Conservation (phyloP, 371 early-diverging fungal genomes). For the Mucor mucedo region DNA sequence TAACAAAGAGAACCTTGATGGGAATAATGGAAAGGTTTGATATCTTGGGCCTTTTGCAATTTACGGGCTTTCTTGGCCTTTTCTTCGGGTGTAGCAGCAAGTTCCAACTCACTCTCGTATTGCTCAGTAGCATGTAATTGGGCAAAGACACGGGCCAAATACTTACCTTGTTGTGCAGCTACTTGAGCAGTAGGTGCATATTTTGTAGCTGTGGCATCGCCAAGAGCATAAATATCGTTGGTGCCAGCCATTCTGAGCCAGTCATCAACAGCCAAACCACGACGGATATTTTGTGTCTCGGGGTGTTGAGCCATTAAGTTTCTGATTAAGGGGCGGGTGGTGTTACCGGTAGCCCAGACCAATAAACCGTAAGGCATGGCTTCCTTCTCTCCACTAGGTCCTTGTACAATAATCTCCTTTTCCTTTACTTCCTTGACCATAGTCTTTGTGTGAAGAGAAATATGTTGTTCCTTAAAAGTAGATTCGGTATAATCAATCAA, state of each 20-base stretch:
- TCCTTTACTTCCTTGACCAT: constrained; percentile 89
- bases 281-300: constrained; percentile 76
- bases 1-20: constrained; percentile 90
- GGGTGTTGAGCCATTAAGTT: constrained; percentile 77
- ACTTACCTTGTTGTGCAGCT: constrained; percentile 87
- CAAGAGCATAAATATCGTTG: constrained; percentile 81
- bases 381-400: constrained; percentile 69
- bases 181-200: constrained; percentile 93
- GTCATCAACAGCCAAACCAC: constrained; percentile 88
- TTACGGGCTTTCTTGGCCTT: constrained; percentile 48
- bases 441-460: constrained; percentile 86
- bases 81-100: constrained; percentile 36
- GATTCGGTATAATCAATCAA: constrained; percentile 92
- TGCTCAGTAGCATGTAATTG: constrained; percentile 56
- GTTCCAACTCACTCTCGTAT: constrained; percentile 37
- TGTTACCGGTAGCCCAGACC: constrained; percentile 97
- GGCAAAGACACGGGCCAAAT: constrained; percentile 79
- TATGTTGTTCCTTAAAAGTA: constrained; percentile 85
- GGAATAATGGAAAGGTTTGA: constrained; percentile 81
- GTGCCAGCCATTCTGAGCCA: constrained; percentile 79
- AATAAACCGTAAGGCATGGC: constrained; percentile 86
- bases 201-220: constrained; percentile 88
- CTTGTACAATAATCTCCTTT: constrained; percentile 79
- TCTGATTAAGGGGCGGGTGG: constrained; percentile 78
- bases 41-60: constrained; percentile 50